These are phyloP conservation scores for Coemansia umbellata DNA, from an alignment of 192 early-diverging fungal genomes.

Conservation along the genomic window DNA sequence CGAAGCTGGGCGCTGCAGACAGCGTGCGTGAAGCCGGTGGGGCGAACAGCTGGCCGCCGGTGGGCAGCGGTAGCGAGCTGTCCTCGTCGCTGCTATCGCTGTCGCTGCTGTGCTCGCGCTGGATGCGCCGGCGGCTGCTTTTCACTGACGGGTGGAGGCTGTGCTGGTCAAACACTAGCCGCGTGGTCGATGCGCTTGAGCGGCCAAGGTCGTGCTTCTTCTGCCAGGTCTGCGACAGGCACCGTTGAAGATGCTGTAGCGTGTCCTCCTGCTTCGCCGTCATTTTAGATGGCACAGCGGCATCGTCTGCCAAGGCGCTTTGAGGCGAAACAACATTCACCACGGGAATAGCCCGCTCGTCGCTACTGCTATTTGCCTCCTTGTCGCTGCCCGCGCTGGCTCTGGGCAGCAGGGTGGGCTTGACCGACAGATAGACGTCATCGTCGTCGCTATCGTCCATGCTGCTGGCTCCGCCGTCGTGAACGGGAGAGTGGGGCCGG, in stretches of 20 bases:
- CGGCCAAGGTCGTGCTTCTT: neutral
- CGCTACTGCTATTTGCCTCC: neutral
- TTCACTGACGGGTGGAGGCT: neutral
- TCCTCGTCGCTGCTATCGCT: neutral
- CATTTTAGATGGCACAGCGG: too few species aligned
- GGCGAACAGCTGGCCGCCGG: constrained; percentile 2
- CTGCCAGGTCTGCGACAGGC: constrained; percentile 4
- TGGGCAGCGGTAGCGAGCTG: constrained; percentile 22
- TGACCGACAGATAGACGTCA: neutral
- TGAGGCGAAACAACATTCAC: too few species aligned
- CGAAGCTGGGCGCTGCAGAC: neutral
- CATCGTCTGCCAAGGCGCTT: too few species aligned
- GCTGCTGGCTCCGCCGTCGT: neutral
- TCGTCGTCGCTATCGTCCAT: neutral
- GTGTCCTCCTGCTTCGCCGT: too few species aligned
- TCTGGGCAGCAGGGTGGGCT: neutral
- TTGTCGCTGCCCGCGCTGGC: neutral
- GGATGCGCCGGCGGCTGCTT: neutral
- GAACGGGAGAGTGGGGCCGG: too few species aligned
- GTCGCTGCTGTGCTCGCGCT: neutral
- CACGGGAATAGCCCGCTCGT: too few species aligned
- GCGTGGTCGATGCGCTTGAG: neutral
- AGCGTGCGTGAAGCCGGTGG: neutral
- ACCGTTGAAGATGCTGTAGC: constrained; percentile 14
- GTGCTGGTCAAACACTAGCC: neutral